Evolutionary conservation across 176 grass and related monocot genomes (phyloP).

Genomic region (Hordeum marinum): DNA sequence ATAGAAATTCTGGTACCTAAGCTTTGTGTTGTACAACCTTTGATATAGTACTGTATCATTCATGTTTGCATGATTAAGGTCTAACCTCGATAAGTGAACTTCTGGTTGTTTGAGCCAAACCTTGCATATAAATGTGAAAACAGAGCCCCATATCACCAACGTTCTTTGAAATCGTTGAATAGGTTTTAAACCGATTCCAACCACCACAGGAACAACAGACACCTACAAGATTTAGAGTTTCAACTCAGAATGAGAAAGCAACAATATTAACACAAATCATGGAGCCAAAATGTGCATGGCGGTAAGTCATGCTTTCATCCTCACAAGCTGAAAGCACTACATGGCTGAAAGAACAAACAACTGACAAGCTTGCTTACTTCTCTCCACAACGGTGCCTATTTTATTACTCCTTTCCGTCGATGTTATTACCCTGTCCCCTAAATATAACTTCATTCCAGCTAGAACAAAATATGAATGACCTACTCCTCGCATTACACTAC

Average conservation of each 20-base stretch:
- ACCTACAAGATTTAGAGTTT: conserved; percentile 59
- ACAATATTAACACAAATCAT: background rate
- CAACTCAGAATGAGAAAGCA: conserved; percentile 18
- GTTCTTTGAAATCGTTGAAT: conserved; percentile 99
- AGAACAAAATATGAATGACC: background rate
- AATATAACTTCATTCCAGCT: conserved; percentile 4
- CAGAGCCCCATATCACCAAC: conserved; percentile 92
- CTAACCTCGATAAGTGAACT: conserved; percentile 91
- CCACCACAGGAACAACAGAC: conserved; percentile 82
- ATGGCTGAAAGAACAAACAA: background rate
- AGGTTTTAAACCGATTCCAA: conserved; percentile 98
- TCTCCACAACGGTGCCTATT: background rate
- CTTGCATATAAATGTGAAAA: conserved; percentile 80
- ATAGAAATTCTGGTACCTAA: background rate
- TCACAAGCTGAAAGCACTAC: background rate
- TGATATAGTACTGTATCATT: background rate
- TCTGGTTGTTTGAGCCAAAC: conserved; percentile 86
- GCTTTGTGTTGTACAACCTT: background rate
- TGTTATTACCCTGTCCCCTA: background rate
- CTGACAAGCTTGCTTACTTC: background rate
- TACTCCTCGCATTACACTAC: no score
- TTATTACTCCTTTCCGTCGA: background rate
- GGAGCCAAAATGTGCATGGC: background rate
- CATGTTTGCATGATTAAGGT: background rate
- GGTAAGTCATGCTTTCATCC: background rate